phyloP scores from a whole-genome alignment of 768 basidiomycete species.

The Xanthoconium purpureum region DNA sequence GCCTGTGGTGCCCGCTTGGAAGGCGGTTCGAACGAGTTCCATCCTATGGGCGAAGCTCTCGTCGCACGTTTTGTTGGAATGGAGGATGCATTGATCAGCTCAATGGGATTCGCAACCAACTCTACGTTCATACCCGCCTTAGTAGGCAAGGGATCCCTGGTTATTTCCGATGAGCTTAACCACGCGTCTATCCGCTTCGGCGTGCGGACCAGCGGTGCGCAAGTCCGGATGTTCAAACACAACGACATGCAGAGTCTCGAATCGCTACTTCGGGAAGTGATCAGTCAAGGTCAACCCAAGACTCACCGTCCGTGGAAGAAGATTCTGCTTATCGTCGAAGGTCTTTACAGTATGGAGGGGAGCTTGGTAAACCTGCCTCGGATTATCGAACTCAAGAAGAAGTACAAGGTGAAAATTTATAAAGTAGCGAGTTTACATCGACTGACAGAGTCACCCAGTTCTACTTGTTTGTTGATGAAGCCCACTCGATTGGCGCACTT shows the following conservation, averaged over 20 bases:
- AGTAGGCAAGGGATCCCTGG: conserved; percentile 84
- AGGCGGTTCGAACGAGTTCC: conserved; percentile 84
- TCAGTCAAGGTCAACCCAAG: conserved; percentile 96
- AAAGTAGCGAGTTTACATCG: neutral
- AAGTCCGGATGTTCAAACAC: conserved; percentile 93
- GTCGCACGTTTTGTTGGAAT: conserved; percentile 87
- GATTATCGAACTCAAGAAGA: conserved; percentile 83
- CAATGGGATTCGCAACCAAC: conserved; percentile 97
- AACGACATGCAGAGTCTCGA: conserved; percentile 90
- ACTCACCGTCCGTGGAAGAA: conserved; percentile 99
- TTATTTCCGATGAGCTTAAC: conserved; percentile 97
- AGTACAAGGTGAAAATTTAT: conserved; percentile 75
- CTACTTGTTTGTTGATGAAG: conserved; percentile 94
- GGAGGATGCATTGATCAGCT: conserved; percentile 87
- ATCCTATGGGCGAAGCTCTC: conserved; percentile 75
- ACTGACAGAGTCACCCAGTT: conserved; percentile 52
- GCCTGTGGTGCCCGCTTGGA: conserved; percentile 76
- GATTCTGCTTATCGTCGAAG: conserved; percentile 92
- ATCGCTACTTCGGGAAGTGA: conserved; percentile 76
- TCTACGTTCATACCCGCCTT: conserved; percentile 91
- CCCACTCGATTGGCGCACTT: conserved; percentile 94
- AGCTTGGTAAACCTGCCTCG: conserved; percentile 81
- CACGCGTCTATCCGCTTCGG: conserved; percentile 95
- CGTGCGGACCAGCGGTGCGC: conserved; percentile 82
- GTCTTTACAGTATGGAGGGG: conserved; percentile 99